Conservation (phyloP, 257 asterid genomes). For the Linaria vulgaris region DNA sequence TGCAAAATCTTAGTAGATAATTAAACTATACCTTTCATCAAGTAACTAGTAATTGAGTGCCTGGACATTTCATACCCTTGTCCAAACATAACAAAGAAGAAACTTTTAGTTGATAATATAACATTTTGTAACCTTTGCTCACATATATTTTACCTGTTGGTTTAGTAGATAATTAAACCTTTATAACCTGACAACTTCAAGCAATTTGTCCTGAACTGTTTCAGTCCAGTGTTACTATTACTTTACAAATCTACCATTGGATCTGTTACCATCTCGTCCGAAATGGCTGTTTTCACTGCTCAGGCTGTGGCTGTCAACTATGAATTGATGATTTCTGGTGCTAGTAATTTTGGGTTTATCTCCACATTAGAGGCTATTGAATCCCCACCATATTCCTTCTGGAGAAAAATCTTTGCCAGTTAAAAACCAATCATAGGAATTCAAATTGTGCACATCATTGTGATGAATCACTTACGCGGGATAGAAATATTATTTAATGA, state of each 20-base stretch:
- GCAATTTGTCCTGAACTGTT: constrained; percentile 3
- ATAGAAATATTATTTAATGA: background rate
- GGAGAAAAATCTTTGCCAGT: background rate
- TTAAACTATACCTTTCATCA: no score
- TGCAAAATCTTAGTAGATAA: no score
- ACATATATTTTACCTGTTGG: background rate
- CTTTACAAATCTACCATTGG: background rate
- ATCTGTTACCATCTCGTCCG: background rate
- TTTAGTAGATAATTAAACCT: background rate
- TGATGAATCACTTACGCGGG: background rate
- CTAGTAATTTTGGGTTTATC: background rate
- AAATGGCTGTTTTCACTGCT: background rate
- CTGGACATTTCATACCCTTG: no score
- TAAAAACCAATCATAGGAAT: background rate
- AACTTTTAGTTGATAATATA: no score
- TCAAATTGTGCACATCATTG: background rate
- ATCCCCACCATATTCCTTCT: background rate
- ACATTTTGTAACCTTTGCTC: no score
- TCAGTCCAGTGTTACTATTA: constrained; percentile 1
- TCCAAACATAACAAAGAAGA: no score
- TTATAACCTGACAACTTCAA: background rate
- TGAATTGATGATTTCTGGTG: background rate
- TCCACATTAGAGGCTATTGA: no score
- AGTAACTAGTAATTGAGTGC: no score
- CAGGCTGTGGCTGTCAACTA: background rate